Conservation (phyloP, 371 early-diverging fungal genomes). For the Nosema muscidifuracis region DNA sequence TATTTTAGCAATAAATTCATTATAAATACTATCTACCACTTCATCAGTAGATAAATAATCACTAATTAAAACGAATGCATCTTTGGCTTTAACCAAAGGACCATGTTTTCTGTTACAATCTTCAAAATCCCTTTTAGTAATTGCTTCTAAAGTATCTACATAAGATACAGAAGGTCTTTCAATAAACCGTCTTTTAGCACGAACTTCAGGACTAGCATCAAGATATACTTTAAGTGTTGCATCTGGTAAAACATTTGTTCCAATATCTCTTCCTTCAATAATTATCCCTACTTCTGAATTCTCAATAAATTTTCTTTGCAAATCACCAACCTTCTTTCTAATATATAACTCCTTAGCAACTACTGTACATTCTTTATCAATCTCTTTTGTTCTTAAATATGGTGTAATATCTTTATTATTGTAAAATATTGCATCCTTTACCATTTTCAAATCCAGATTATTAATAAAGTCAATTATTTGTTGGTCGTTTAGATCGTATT, state of each 20-base stretch:
- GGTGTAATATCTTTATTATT: constrained; percentile 68
- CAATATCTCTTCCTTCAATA: constrained; percentile 87
- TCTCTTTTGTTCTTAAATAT: constrained; percentile 66
- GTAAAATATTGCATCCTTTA: constrained; percentile 63
- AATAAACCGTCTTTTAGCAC: constrained; percentile 71
- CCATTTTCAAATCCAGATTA: constrained; percentile 9
- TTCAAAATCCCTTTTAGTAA: constrained; percentile 67
- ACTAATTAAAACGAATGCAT: constrained; percentile 75
- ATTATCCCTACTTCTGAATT: constrained; percentile 67
- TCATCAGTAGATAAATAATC: constrained; percentile 69
- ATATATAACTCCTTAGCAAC: constrained; percentile 69
- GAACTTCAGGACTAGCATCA: constrained; percentile 68
- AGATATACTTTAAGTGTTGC: constrained; percentile 81
- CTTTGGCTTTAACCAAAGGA: constrained; percentile 71
- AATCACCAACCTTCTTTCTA: constrained; percentile 66
- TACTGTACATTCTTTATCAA: constrained; percentile 67
- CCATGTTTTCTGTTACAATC: constrained; percentile 70
- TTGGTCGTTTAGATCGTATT: constrained; percentile 2
- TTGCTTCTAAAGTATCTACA: constrained; percentile 52
- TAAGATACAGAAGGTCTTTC: constrained; percentile 61
- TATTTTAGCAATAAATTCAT: constrained; percentile 63
- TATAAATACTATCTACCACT: constrained; percentile 68
- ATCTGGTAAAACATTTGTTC: constrained; percentile 74
- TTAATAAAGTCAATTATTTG: constrained; percentile 22
- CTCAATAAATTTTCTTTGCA: constrained; percentile 66